Base-by-base conservation (phyloP, 805 yeast genomes). In the Wickerhamiella spandovensis region DNA sequence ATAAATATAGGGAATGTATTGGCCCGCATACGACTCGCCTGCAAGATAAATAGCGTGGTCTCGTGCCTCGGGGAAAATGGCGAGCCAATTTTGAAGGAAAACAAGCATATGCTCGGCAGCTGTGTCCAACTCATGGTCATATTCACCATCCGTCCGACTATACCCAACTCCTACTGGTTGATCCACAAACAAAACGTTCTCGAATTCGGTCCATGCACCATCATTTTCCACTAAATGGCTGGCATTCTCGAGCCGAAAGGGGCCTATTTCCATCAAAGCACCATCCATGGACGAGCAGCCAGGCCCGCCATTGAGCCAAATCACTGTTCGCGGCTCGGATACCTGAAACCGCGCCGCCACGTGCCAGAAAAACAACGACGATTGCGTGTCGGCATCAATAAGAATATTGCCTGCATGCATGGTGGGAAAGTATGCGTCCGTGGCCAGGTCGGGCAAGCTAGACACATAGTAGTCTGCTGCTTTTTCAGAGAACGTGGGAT, bases 251-350 rank as follows among this genome's bases (percentile, higher is more conserved):
- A 87, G 74, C 49, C 95, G 72, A 43, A 87, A 76, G 0, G 98
- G 97, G 0, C 98, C 98, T 2, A 81, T 68, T 64, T 92, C 98
- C 78, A 89, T 77, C 55, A 92, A 63, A 0, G 95, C 95, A 15
- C 98, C 98, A 66, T 92, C 98, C 92, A 90, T 79, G 0, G 97
- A 88, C 1, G 96, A 88, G 64, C 98, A 92, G 0, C 98, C 98
- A 0, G 98, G 98, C 0, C 98, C 98, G 39, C 98, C 98, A 64
- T 92, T 92, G 21, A 92, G 72, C 97, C 98, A 92, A 49, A 92
- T 73, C 22, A 71, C 55, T 3, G 71, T 69, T 21, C 58, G 60
- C 7, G 61, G 65, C 37, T 62, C 63, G 15, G 65, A 59, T 5
- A 62, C 59, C 21, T 56, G 53, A 47, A 58, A 61, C 49, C 61